Percentiles rank a stretch among this genome's conserved stretches.
Evolutionary conservation across 139 green algal genomes (phyloP).

Genomic region (Nannochloris sp.): DNA sequence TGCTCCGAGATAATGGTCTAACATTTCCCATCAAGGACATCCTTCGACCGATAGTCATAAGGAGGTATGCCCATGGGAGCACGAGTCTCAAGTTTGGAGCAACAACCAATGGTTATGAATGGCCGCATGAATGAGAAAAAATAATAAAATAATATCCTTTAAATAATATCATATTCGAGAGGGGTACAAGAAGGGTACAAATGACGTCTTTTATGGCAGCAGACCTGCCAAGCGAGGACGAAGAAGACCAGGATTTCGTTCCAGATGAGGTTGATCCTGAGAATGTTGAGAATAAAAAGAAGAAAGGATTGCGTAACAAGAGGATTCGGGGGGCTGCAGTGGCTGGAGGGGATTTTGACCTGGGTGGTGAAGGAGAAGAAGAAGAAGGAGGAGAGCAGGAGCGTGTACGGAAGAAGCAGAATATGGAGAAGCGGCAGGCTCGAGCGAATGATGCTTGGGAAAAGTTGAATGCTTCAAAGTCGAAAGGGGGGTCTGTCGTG

Average conservation of each 20-base stretch:
- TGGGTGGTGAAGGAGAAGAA: background rate
- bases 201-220: conserved; percentile 23
- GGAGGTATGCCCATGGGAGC: too few species aligned
- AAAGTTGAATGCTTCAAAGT: conserved; percentile 15
- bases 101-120: too few species aligned
- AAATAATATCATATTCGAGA: background rate
- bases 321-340: conserved; percentile 19
- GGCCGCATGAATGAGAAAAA: too few species aligned
- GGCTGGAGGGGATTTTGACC: conserved; percentile 20
- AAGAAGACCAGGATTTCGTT: conserved; percentile 64
- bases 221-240: conserved; percentile 49
- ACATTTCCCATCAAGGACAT: too few species aligned
- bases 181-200: background rate
- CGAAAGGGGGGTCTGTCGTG: background rate
- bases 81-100: too few species aligned
- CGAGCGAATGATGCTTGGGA: conserved; percentile 35
- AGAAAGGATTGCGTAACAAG: conserved; percentile 7
- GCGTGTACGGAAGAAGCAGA: conserved; percentile 16
- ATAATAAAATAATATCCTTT: background rate
- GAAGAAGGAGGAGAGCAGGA: conserved; percentile 13
- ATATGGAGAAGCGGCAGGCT: conserved; percentile 14
- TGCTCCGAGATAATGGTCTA: too few species aligned
- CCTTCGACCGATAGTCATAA: too few species aligned
- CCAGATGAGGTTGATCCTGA: conserved; percentile 33
- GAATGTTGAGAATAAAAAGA: conserved; percentile 5